phyloP scores from a whole-genome alignment of 257 asterid species.

The Fraxinus cuspidata region DNA sequence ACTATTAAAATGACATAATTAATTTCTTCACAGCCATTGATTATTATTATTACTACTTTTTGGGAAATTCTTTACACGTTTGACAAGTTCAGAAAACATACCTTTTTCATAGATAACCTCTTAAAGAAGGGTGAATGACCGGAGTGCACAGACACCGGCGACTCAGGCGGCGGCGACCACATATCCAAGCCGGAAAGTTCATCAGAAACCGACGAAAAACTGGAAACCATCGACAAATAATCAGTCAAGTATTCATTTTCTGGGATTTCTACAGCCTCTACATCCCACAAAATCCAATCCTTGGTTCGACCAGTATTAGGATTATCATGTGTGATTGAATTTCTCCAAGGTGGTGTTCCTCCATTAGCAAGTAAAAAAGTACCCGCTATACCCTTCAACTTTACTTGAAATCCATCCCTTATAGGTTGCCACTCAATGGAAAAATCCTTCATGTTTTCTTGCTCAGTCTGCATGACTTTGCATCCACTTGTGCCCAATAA shows the following conservation, averaged over 20 bases:
- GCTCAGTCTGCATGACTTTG: conserved; percentile 54
- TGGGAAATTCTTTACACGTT: background rate
- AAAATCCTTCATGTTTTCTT: conserved; percentile 41
- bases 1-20: background rate
- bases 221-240: conserved; percentile 72
- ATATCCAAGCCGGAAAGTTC: conserved; percentile 70
- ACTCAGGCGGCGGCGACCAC: conserved; percentile 59
- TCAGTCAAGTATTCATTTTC: conserved; percentile 66
- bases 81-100: conserved; percentile 32
- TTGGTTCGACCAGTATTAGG: conserved; percentile 50
- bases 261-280: conserved; percentile 66
- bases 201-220: conserved; percentile 71
- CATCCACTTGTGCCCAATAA: conserved; percentile 79
- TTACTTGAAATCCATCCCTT: conserved; percentile 84
- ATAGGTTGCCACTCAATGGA: conserved; percentile 75
- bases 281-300: conserved; percentile 81
- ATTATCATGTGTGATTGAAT: conserved; percentile 73
- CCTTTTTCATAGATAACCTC: conserved; percentile 56
- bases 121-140: conserved; percentile 35
- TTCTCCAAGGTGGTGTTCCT: conserved; percentile 95
- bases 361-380: conserved; percentile 84
- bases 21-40: background rate
- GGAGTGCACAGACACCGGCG: conserved; percentile 48
- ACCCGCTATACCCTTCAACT: conserved; percentile 52
- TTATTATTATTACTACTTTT: background rate